Base-by-base conservation (phyloP, 129 eudicot species). In the Cynara cardunculus region DNA sequence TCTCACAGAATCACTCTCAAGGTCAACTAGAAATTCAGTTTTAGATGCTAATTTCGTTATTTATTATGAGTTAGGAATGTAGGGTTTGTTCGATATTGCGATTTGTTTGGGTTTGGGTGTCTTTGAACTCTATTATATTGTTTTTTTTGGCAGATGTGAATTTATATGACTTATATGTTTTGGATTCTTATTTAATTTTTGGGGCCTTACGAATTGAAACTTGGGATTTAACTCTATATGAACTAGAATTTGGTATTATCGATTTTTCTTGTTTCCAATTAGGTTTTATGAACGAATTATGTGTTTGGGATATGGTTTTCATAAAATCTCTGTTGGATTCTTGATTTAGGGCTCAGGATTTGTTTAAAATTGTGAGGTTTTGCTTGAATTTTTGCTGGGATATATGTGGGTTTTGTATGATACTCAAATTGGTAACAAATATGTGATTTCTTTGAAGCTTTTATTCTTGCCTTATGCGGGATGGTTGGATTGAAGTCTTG, bases 1-100 rank as follows among this genome's bases (percentile, higher is more conserved):
- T 86, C 97, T 76, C 95, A 96, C 81, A 96, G 86, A 71, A 66
- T 96, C 82, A 90, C 93, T 6, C 93, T 92, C 72, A 86, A 91
- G 95, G 99, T 95, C 82, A 76, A 31, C 31, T 77, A 11, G 2
- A 32, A 2, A 25, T 64, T 25, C 8, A 24, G 16, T 18, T 16
- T 12, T 37, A 3, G n/a, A 21, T 21, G 61, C 71, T 44, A 44
- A 19, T 30, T 74, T 25, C 25, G 28, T 25, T 65, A 19, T 12
- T 30, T 53, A 24, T 49, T 22, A 11, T 24, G 49, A 1, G 14
- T 2, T 34, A 5, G 46, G 19, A 37, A 65, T 30, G 8, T 19
- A 31, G 69, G 41, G 72, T 27, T 46, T 64, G 64, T 27, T 28
- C 19, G 70, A 41, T 67, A 32, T 14, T 77, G 16, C 27, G 39